A percentile compares a stretch with the other conserved stretches of the same genome.
Evolutionary conservation across 2,329 filamentous ascomycete genomes (phyloP).

Genomic region (Corinectria fuckeliana): DNA sequence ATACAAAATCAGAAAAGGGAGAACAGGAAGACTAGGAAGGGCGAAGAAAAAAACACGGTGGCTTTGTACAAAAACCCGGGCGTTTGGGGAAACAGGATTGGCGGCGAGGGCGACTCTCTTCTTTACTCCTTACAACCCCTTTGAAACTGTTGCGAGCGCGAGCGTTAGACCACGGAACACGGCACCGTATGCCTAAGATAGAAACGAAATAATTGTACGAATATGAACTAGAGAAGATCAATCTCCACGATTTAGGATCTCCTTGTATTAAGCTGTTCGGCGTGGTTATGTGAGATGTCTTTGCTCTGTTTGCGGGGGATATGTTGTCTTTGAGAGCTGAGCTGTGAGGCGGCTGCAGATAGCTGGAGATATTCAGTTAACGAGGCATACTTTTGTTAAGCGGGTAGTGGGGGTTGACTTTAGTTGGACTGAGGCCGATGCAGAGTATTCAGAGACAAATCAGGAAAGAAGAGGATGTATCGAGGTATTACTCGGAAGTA

Average conservation of each 20-base stretch:
- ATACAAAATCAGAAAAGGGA: background rate
- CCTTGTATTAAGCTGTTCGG: background rate
- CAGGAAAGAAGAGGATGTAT: background rate
- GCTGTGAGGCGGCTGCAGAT: background rate
- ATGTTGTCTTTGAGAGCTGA: background rate
- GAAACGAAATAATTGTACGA: conserved; percentile 37
- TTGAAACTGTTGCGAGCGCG: conserved; percentile 15
- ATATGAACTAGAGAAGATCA: conserved; percentile 14
- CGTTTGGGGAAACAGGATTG: conserved; percentile 21
- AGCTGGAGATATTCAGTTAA: conserved; percentile 39
- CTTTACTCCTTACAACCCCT: conserved; percentile 12
- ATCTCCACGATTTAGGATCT: background rate
- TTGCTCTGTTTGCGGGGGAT: too few species aligned
- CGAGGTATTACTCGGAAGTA: too few species aligned
- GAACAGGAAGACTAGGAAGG: conserved; percentile 1
- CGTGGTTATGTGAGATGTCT: background rate
- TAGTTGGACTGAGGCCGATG: background rate
- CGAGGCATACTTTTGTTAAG: conserved; percentile 29
- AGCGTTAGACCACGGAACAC: conserved; percentile 27
- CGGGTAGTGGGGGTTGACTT: background rate
- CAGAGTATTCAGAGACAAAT: background rate
- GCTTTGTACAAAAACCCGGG: conserved; percentile 25
- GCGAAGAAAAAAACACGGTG: conserved; percentile 16
- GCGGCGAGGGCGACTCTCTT: conserved; percentile 7
- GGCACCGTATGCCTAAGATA: conserved; percentile 27